A percentile compares a stretch with the other conserved stretches of the same genome.
Conservation (phyloP, 352 stramenopile species). For the Phytophthora brassicae region DNA sequence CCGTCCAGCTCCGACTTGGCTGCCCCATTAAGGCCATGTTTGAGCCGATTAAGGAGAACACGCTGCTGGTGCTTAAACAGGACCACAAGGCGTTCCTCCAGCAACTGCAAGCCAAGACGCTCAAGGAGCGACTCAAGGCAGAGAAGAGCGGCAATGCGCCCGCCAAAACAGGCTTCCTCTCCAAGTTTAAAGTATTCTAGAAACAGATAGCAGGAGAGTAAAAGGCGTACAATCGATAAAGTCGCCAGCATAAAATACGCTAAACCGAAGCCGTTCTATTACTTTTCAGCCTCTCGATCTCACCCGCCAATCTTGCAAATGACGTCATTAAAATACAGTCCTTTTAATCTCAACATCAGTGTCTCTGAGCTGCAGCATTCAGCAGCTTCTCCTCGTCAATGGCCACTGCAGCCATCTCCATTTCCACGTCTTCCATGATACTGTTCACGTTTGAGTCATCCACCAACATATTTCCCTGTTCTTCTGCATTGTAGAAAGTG, state of each 20-base stretch:
- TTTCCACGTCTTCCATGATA: conserved; percentile 69
- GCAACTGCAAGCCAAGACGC: conserved; percentile 67
- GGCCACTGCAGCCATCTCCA: conserved; percentile 67
- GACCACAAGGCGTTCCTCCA: conserved; percentile 81
- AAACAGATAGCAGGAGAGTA: conserved; percentile 9
- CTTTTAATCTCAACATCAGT: conserved; percentile 3
- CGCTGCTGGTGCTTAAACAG: conserved; percentile 82
- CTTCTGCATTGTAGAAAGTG: conserved; percentile 34
- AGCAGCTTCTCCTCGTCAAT: conserved; percentile 47
- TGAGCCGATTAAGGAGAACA: conserved; percentile 85
- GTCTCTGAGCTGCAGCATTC: conserved; percentile 16
- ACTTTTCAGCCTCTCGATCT: neutral
- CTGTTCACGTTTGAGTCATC: conserved; percentile 44
- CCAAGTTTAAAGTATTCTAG: conserved; percentile 76
- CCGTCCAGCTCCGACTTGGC: conserved; percentile 75
- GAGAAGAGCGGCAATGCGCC: conserved; percentile 46
- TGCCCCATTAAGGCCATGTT: conserved; percentile 84
- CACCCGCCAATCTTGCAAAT: too few species aligned
- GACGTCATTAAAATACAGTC: conserved; percentile 38
- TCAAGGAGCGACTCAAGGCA: conserved; percentile 75
- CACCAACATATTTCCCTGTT: conserved; percentile 27
- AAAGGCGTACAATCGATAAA: conserved; percentile 3
- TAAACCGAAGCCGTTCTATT: conserved; percentile 28
- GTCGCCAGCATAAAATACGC: conserved; percentile 10
- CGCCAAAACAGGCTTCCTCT: conserved; percentile 62